Evolutionary conservation across 495 filamentous ascomycete species (phyloP), one percentile per base, ranked within the genome.

Genomic region (Penicillium alfredii): DNA sequence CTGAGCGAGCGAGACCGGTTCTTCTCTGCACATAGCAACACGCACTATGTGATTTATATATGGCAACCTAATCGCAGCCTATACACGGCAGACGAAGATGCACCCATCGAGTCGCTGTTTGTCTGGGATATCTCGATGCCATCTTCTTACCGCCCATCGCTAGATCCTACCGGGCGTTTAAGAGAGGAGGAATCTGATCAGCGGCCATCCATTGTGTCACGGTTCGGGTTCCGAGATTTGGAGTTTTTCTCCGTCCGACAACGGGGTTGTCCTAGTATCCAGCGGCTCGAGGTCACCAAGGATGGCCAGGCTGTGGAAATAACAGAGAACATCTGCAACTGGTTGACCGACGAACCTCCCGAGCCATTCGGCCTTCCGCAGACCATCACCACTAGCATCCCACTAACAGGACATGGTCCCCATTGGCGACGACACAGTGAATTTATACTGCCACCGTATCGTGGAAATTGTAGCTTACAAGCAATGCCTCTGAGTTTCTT

Each of bases 71-170:
- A 78, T 38, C 72, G 75, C 26, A 74, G 74, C 26, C 51, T 75
- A 6, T 76, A 76, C 51, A 71, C 63, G 0, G 62, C 63, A 2
- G 68, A 72, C 8, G 76, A 81, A 24, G 71, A 71, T 44, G 70
- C 75, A 10, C 76, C 77, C 1, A 71, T 77, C 18, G 80, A 85
- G 47, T 71, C 73, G 13, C 50, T 84, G 10, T 69, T 68, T n/a
- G 62, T 85, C 1, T 85, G 80, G 81, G 77, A 85, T 31, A 80
- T 85, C 34, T 74, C 73, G 1, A 60, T 64, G 0, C 59, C 67
- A 2, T 77, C 73, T 5, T 35, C 63, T 0, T 76, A 80, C 47
- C 63, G 68, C 2, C 73, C 80, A 3, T 79, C 72, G 1, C 40
- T 71, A 20, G 73, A 81, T 46, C 72, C 73, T 3, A 63, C 58